Base-by-base conservation (phyloP, 176 grass and related monocot genomes). In the Aegilops sharonensis region DNA sequence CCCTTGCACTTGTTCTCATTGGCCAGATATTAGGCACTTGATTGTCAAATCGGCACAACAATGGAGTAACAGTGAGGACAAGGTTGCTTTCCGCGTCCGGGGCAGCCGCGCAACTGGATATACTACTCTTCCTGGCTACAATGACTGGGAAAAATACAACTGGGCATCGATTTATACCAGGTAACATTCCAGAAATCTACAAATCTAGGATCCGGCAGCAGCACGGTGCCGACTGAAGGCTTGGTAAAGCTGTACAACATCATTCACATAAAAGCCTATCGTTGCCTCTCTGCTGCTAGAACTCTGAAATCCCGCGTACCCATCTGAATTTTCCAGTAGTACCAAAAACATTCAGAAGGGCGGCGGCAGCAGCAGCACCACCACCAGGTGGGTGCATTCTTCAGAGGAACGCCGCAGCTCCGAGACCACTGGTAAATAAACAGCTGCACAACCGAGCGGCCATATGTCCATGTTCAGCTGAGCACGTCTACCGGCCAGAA, bases 401-500 rank as follows among this genome's bases (percentile, higher is more conserved):
- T 73, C 52, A 45, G 59, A 75, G 59, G 60, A 50, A 32, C 37
- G 27, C 15, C 63, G 71, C 65, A 63, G 88, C 40, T 86, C 72
- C 14, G 12, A 4, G 18, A 20, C 54, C 18, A 3, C 54, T 7
- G 43, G 43, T 10, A 42, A 1, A 14, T 18, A 56, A 40, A 0
- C 11, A 23, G 18, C 48, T 73, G 75, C 74, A 67, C 84, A 83
- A 5, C 40, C 0, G 6, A 65, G 23, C 36, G 4, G 57, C 35
- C 4, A 5, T 11, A 29, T 21, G 0, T 56, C 2, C 0, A 87
- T 72, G 32, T 50, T 90, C 83, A 97, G 82, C 74, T 85, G 4
- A 97, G 74, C 54, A 89, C 75, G 71, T 92, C 95, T 1, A 69
- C 40, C 4, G 95, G 95, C 95, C 95, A 98, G 62, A 95, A 94